A percentile compares a stretch with the other conserved stretches of the same genome.
phyloP scores from a whole-genome alignment of 1,139 yeast genomes.

The Blastobotrys buckinghamii region DNA sequence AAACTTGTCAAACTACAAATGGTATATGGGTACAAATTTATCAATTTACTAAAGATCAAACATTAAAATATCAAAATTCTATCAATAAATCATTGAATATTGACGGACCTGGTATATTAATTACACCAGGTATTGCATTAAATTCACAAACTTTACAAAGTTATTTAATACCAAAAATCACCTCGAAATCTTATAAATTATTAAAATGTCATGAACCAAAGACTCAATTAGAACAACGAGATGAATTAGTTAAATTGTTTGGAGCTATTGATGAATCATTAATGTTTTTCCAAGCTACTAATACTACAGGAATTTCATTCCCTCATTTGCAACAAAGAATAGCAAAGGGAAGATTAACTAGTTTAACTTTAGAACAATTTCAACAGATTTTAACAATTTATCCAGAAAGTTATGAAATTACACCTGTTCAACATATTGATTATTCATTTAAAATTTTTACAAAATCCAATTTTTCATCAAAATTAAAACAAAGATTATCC shows the following conservation, averaged over 20 bases:
- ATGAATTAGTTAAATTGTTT: conserved; percentile 12
- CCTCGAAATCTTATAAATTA: not conserved
- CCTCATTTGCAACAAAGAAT: conserved; percentile 18
- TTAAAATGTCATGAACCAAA: not conserved
- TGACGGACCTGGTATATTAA: conserved; percentile 1
- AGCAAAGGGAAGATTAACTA: conserved; percentile 20
- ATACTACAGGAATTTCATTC: conserved; percentile 17
- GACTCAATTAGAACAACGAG: not conserved
- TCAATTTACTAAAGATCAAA: not conserved
- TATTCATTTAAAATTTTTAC: not conserved
- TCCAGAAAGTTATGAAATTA: conserved; percentile 19
- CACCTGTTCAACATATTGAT: conserved; percentile 10
- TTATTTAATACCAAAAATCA: not conserved
- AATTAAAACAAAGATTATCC: not conserved
- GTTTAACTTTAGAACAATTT: conserved; percentile 21
- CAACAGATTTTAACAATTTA: conserved; percentile 25
- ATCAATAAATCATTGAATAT: not conserved
- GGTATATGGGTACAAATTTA: not conserved
- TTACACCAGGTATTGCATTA: conserved; percentile 1
- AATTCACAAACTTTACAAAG: not conserved
- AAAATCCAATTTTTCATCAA: not conserved
- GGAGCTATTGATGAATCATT: conserved; percentile 22
- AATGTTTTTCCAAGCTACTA: conserved; percentile 21
- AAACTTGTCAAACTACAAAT: not conserved
- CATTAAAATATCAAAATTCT: not conserved